These are phyloP conservation scores for Eremochloa ophiuroides DNA, from an alignment of 176 grass and related monocot genomes.

Conservation along the genomic window DNA sequence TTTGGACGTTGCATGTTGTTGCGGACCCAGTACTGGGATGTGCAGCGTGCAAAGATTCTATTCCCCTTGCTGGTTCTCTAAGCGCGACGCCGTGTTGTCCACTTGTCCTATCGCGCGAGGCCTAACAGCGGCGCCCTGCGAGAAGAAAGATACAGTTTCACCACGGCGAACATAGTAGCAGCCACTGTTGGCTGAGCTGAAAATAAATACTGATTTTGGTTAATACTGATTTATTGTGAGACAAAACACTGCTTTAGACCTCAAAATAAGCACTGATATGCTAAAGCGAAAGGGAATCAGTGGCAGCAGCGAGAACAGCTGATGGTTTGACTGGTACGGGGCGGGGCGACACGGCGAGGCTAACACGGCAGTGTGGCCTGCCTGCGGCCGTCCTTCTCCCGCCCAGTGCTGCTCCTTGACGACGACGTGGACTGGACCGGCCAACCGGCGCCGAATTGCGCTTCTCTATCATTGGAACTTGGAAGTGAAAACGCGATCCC, in stretches of 20 bases:
- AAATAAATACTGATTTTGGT: background rate
- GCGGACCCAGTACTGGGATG: background rate
- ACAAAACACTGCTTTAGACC: background rate
- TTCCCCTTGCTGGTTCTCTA: background rate
- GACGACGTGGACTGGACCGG: constrained; percentile 20
- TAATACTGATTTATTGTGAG: no score
- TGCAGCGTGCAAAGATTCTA: constrained; percentile 3
- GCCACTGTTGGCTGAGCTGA: background rate
- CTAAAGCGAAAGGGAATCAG: background rate
- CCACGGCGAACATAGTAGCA: background rate
- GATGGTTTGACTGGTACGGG: constrained; percentile 4
- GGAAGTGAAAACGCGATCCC: background rate
- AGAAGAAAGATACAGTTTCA: background rate
- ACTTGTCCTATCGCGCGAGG: background rate
- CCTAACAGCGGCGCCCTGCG: background rate
- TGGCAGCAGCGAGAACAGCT: background rate
- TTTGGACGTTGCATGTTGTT: background rate
- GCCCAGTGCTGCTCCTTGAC: background rate
- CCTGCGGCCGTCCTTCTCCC: background rate
- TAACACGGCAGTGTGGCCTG: background rate
- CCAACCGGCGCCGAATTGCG: constrained; percentile 1
- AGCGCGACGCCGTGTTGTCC: background rate
- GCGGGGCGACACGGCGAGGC: background rate
- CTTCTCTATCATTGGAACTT: background rate
- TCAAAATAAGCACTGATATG: no score